These are phyloP conservation scores for Fomitopsis pulvina DNA, from an alignment of 768 basidiomycete genomes.

Conservation along the genomic window DNA sequence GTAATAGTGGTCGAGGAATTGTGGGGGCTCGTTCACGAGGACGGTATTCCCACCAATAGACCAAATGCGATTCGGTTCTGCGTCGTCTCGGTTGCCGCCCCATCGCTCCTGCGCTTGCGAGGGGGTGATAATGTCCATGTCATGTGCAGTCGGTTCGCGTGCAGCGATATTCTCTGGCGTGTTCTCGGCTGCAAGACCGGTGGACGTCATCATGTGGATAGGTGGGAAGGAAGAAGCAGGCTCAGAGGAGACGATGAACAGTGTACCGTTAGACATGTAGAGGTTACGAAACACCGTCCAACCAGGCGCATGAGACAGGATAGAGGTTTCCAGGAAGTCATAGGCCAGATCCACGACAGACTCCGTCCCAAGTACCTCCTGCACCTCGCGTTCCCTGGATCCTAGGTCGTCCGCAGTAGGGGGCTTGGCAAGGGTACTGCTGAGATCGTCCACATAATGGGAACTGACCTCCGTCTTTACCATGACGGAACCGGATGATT, in stretches of 20 bases:
- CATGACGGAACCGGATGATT: slow-evolving; percentile 22
- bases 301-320: slow-evolving; percentile 66
- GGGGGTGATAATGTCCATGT: slow-evolving; percentile 58
- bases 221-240: slow-evolving; percentile 38
- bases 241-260: slow-evolving; percentile 57
- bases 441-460: slow-evolving; percentile 3
- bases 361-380: background rate
- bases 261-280: slow-evolving; percentile 80
- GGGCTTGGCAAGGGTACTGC: slow-evolving; percentile 3
- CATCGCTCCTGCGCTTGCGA: slow-evolving; percentile 55
- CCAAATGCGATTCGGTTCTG: slow-evolving; percentile 46
- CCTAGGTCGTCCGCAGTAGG: slow-evolving; percentile 5
- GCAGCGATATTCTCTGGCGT: slow-evolving; percentile 57
- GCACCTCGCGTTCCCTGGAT: slow-evolving; percentile 1
- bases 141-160: slow-evolving; percentile 57
- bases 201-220: slow-evolving; percentile 56
- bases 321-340: slow-evolving; percentile 43
- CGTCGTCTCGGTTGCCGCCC: slow-evolving; percentile 34
- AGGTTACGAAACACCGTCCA: slow-evolving; percentile 83
- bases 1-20: slow-evolving; percentile 84
- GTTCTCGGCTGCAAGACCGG: slow-evolving; percentile 49
- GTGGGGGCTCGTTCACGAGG: slow-evolving; percentile 59
- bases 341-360: slow-evolving; percentile 12
- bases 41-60: slow-evolving; percentile 72
- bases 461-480: slow-evolving; percentile 24